phyloP scores from a whole-genome alignment of 1,284 basidiomycete genomes.

The Marasmius sp. region DNA sequence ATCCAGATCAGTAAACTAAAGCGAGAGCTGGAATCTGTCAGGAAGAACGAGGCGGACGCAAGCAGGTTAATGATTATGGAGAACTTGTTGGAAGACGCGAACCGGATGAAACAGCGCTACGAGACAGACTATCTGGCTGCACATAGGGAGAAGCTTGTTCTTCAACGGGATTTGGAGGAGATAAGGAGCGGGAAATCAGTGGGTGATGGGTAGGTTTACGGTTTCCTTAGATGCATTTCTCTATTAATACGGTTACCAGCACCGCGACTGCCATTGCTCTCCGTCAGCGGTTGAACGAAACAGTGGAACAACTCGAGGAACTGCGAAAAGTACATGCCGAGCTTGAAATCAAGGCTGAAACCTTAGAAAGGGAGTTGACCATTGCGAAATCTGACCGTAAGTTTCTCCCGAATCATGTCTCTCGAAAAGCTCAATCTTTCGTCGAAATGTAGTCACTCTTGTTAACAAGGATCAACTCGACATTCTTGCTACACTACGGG shows the following conservation, averaged over 20 bases:
- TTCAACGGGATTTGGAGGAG: constrained; percentile 85
- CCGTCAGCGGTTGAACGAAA: constrained; percentile 85
- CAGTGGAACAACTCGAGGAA: constrained; percentile 78
- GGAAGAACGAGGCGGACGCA: constrained; percentile 73
- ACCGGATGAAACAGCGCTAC: constrained; percentile 86
- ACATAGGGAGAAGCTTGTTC: constrained; percentile 79
- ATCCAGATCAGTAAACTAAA: constrained; percentile 83
- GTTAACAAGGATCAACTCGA: constrained; percentile 86
- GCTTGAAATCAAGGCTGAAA: constrained; percentile 72
- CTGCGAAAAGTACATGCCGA: constrained; percentile 70
- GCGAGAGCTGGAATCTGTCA: constrained; percentile 75
- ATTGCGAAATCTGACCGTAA: constrained; percentile 86
- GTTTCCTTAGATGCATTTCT: constrained; percentile 5
- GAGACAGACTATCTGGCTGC: constrained; percentile 87
- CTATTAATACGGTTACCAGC: constrained; percentile 37
- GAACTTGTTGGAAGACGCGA: constrained; percentile 89
- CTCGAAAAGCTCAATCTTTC: constrained; percentile 2
- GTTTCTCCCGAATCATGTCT: constrained; percentile 27
- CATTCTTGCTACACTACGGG: constrained; percentile 79
- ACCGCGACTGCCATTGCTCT: constrained; percentile 87
- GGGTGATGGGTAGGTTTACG: constrained; percentile 70
- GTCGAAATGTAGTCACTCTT: constrained; percentile 58
- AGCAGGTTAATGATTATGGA: constrained; percentile 82
- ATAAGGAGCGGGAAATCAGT: constrained; percentile 82
- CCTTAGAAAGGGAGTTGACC: constrained; percentile 69